Evolutionary conservation across 2,329 filamentous ascomycete species (phyloP).

Genomic region (Cladosporium sp.): DNA sequence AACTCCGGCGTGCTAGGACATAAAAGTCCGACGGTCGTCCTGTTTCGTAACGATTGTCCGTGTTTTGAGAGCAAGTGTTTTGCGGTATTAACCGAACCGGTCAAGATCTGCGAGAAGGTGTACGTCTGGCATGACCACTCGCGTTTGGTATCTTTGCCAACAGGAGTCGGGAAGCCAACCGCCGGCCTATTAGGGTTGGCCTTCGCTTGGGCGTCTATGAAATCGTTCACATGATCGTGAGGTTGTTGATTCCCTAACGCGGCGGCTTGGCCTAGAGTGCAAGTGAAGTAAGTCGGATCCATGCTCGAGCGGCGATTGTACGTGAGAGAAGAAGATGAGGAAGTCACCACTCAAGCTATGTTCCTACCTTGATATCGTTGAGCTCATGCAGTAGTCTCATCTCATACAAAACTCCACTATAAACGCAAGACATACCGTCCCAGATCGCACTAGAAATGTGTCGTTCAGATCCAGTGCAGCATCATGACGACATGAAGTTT

Average conservation of each 20-base stretch:
- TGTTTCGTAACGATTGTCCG: conserved; percentile 12
- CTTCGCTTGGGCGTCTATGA: conserved; percentile 47
- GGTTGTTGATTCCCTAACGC: conserved; percentile 33
- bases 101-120: conserved; percentile 33
- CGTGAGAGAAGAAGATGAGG: neutral
- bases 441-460: conserved; percentile 7
- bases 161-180: conserved; percentile 45
- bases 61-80: conserved; percentile 23
- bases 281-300: conserved; percentile 53
- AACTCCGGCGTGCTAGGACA: conserved; percentile 55
- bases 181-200: conserved; percentile 39
- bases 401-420: conserved; percentile 3
- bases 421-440: neutral
- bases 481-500: conserved; percentile 5
- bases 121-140: conserved; percentile 18
- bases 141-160: conserved; percentile 9
- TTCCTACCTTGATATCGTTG: neutral
- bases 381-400: conserved; percentile 9
- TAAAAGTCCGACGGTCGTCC: conserved; percentile 47
- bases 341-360: neutral
- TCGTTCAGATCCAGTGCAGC: neutral
- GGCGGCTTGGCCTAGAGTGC: conserved; percentile 55
- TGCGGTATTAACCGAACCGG: conserved; percentile 35
- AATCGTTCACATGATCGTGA: conserved; percentile 45
- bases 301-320: neutral